A percentile compares a stretch with the other conserved stretches of the same genome.
These are phyloP conservation scores for Pleurotus giganteus DNA, from an alignment of 768 basidiomycete species.

Conservation along the genomic window DNA sequence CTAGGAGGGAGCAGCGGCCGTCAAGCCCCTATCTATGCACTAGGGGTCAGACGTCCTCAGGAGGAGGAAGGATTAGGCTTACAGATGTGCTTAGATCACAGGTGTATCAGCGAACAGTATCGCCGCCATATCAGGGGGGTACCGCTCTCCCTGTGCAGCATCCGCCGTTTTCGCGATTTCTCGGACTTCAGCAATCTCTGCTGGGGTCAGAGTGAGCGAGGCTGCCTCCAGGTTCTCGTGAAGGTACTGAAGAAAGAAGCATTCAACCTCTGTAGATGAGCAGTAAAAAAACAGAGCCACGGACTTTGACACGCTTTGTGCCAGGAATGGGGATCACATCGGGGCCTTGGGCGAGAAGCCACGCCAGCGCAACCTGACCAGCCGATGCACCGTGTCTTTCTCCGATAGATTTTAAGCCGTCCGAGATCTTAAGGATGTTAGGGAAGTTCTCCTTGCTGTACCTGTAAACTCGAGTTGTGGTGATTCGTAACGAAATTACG, in stretches of 20 bases:
- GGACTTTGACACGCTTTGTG: conserved; percentile 37
- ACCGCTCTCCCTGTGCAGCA: conserved; percentile 27
- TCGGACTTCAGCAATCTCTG: conserved; percentile 36
- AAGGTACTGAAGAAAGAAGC: conserved; percentile 30
- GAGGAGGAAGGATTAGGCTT: no score
- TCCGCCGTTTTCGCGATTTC: conserved; percentile 32
- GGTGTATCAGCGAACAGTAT: conserved; percentile 34
- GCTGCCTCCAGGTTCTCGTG: conserved; percentile 42
- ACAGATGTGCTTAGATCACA: conserved; percentile 9
- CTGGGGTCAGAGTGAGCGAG: conserved; percentile 28
- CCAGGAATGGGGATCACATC: conserved; percentile 50
- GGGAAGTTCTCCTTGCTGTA: conserved; percentile 44
- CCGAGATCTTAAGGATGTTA: conserved; percentile 41
- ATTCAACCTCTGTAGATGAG: conserved; percentile 10
- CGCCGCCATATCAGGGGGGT: conserved; percentile 25
- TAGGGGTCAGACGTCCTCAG: no score
- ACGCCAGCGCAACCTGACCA: conserved; percentile 49
- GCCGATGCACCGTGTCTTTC: conserved; percentile 38
- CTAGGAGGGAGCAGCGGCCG: no score
- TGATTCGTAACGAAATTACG: conserved; percentile 13
- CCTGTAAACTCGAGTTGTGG: conserved; percentile 15
- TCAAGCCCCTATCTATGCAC: no score
- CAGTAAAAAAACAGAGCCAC: neutral
- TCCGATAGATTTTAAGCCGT: conserved; percentile 33
- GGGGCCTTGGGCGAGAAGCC: conserved; percentile 45